phyloP scores from a whole-genome alignment of 495 filamentous ascomycete species.

The Tetracladium marchalianum region DNA sequence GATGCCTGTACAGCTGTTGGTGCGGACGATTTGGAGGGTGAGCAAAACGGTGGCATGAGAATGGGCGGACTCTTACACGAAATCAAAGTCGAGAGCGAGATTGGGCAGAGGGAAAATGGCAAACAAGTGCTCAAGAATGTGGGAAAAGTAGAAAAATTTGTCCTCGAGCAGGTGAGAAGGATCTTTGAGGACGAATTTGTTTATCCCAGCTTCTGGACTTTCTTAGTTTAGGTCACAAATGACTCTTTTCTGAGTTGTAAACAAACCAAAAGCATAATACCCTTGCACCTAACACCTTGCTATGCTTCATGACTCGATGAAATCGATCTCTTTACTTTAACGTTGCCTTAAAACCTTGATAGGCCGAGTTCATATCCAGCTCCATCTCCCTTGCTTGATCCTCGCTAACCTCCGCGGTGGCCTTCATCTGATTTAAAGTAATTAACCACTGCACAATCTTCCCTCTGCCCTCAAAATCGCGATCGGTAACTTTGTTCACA shows the following conservation, averaged over 20 bases:
- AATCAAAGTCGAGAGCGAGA: slow-evolving; percentile 94
- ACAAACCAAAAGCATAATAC: neutral
- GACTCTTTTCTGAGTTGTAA: too few relatives aligned
- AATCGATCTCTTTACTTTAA: slow-evolving; percentile 31
- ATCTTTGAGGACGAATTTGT: slow-evolving; percentile 99
- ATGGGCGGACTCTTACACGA: slow-evolving; percentile 75
- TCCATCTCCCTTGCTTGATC: slow-evolving; percentile 80
- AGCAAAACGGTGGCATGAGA: slow-evolving; percentile 30
- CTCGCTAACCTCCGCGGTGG: slow-evolving; percentile 80
- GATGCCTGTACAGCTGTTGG: slow-evolving; percentile 63
- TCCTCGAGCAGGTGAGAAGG: slow-evolving; percentile 88
- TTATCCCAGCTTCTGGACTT: slow-evolving; percentile 97
- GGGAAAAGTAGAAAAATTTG: slow-evolving; percentile 95
- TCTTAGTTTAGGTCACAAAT: slow-evolving; percentile 62
- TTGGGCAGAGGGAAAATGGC: slow-evolving; percentile 79
- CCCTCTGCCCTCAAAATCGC: slow-evolving; percentile 84
- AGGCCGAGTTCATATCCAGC: slow-evolving; percentile 83
- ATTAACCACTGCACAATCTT: slow-evolving; percentile 99
- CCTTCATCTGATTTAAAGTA: slow-evolving; percentile 91
- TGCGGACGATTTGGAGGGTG: slow-evolving; percentile 31
- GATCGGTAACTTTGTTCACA: slow-evolving; percentile 89
- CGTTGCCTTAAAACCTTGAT: slow-evolving; percentile 78
- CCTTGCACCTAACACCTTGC: neutral
- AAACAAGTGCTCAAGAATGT: slow-evolving; percentile 97
- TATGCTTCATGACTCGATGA: slow-evolving; percentile 1